phyloP scores from a whole-genome alignment of 805 yeast genomes.

The Starmera caribaea region DNA sequence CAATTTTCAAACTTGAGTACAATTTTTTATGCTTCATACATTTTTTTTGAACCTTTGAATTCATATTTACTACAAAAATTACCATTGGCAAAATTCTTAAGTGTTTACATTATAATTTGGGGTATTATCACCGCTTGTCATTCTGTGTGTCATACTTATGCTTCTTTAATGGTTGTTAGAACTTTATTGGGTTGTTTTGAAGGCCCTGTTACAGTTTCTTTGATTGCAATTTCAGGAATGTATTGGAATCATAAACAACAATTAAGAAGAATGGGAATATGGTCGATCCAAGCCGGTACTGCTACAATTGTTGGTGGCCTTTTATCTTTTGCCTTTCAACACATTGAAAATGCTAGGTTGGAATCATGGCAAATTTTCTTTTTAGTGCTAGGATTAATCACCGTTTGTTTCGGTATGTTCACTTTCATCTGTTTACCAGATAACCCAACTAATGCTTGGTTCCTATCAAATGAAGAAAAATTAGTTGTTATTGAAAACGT shows the following conservation, averaged over 20 bases:
- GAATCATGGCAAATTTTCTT: constrained; percentile 51
- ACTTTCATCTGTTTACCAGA: constrained; percentile 38
- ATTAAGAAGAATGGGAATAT: constrained; percentile 39
- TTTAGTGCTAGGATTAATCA: constrained; percentile 42
- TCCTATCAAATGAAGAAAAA: constrained; percentile 29
- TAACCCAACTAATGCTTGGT: constrained; percentile 26
- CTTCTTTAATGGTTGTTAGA: constrained; percentile 42
- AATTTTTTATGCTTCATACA: constrained; percentile 41
- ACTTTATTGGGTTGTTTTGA: constrained; percentile 43
- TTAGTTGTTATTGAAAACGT: constrained; percentile 28
- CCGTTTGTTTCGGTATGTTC: constrained; percentile 36
- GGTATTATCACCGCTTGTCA: constrained; percentile 38
- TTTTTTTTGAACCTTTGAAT: constrained; percentile 39
- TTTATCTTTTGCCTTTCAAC: constrained; percentile 41
- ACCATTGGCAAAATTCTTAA: constrained; percentile 42
- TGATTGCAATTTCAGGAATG: constrained; percentile 46
- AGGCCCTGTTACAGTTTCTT: constrained; percentile 43
- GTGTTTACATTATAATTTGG: constrained; percentile 37
- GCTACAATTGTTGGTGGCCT: constrained; percentile 35
- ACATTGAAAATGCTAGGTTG: constrained; percentile 29
- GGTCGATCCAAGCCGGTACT: constrained; percentile 46
- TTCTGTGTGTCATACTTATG: constrained; percentile 39
- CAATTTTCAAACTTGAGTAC: constrained; percentile 43
- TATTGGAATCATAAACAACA: constrained; percentile 46
- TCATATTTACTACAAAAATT: constrained; percentile 36